Evolutionary conservation across 441 rosid species (phyloP).

Genomic region (Geranium incanum): DNA sequence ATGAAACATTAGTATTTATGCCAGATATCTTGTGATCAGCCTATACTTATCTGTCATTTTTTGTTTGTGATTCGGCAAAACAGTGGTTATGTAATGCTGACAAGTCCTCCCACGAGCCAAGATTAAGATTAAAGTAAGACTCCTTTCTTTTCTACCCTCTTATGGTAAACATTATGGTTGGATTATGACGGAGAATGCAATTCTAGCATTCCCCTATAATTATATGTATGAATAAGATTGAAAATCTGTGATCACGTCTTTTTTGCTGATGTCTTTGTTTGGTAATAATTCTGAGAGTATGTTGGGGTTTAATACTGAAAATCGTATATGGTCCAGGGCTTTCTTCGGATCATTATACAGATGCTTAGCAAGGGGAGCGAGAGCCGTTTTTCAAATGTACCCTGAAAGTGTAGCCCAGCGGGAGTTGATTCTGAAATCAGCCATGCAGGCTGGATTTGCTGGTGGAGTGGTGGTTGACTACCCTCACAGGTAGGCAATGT

Average conservation of each 20-base stretch:
- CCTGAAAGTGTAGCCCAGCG: constrained; percentile 80
- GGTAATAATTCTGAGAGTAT: neutral
- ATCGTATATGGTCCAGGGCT: constrained; percentile 39
- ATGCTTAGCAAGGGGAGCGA: constrained; percentile 82
- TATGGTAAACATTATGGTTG: neutral
- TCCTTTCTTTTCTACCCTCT: neutral
- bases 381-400: constrained; percentile 83
- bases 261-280: neutral
- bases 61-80: constrained; percentile 14
- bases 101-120: constrained; percentile 88
- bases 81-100: constrained; percentile 99
- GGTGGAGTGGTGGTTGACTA: constrained; percentile 88
- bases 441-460: constrained; percentile 87
- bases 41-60: neutral
- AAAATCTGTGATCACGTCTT: neutral
- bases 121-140: constrained; percentile 72
- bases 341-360: constrained; percentile 81
- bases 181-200: neutral
- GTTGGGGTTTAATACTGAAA: neutral
- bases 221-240: neutral
- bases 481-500: constrained; percentile 65
- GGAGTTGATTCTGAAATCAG: constrained; percentile 68
- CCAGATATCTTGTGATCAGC: neutral
- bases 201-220: neutral
- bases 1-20: neutral